Evolutionary conservation across 2,329 filamentous ascomycete genomes (phyloP), one percentile per base, ranked within the genome.

Genomic region (Aspergillus ustus): DNA sequence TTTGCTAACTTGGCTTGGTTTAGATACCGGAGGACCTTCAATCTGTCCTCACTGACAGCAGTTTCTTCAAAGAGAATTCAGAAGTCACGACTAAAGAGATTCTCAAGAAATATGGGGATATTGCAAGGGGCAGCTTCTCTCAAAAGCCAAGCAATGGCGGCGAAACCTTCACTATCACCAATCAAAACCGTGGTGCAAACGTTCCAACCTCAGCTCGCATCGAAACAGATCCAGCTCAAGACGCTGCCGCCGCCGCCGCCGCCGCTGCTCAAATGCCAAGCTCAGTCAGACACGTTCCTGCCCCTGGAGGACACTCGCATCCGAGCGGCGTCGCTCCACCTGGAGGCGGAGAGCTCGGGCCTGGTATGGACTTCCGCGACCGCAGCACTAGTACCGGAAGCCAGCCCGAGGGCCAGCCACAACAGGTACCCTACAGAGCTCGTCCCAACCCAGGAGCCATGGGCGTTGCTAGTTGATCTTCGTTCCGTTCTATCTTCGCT

Each of bases 51-150:
- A 91, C 89, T 73, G 94, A 99, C 75, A 89, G 89, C 4, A 85
- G 86, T 22, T 86, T 97, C 55, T 94, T 96, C 78, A 92, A 89
- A 74, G 90, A 88, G 71, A 89, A 85, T 66, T 89, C 90, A 50
- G 94, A 99, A 63, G 89, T 97, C 64, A 97, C 94, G 1, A 96
- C 93, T 6, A 99, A 99, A 77, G 95, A 99, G 72, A 98, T 99
- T 58, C 84, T 99, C 55, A 96, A 94, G 75, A 88, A 92, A 60
- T 97, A 96, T 77, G 93, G 93, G 53, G 92, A 96, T 72, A 89
- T 95, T 64, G 88, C 79, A 78, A 91, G 81, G 80, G 85, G 80
- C 79, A 82, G 77, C 86, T 87, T 77, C 79, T 84, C 71, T 79
- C 83, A 75, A 83, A 87, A 73, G 80, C 69, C 74, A 22, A 84